Evolutionary conservation across 176 grass and related monocot genomes (phyloP).

Genomic region (Alloteropsis semialata): DNA sequence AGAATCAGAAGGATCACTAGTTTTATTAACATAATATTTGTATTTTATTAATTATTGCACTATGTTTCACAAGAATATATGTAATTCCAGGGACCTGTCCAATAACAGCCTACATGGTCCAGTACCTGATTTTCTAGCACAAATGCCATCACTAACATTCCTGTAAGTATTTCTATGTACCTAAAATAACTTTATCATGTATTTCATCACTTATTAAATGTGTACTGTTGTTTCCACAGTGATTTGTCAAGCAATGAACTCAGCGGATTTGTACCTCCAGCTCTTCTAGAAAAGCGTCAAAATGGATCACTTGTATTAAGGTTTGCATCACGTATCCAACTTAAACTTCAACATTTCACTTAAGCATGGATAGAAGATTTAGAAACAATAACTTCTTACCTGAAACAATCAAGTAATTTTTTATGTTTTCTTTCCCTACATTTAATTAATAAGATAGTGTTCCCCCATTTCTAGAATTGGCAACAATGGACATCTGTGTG

Average conservation of each 20-base stretch:
- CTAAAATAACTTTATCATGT: not conserved
- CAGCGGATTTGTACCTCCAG: too few species aligned
- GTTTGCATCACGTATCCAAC: conserved; percentile 19
- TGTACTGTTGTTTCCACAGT: not conserved
- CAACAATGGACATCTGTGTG: conserved; percentile 36
- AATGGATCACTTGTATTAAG: conserved; percentile 40
- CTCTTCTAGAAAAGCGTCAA: too few species aligned
- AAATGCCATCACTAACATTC: conserved; percentile 44
- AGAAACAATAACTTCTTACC: too few species aligned
- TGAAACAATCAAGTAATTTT: too few species aligned
- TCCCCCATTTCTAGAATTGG: conserved; percentile 17
- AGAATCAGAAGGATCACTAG: too few species aligned
- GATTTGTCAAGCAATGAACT: too few species aligned
- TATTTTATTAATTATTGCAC: not conserved
- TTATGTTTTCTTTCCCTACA: too few species aligned
- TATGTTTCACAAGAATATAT: not conserved
- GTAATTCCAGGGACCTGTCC: conserved; percentile 55
- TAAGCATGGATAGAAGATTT: too few species aligned
- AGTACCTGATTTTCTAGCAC: conserved; percentile 54
- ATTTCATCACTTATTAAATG: not conserved
- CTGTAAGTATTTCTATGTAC: conserved; percentile 46
- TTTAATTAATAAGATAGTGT: not conserved
- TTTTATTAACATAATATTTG: not conserved
- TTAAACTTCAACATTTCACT: not conserved
- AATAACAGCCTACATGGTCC: conserved; percentile 60